Percentiles rank a stretch among this genome's conserved stretches.
phyloP scores from a whole-genome alignment of 2,329 filamentous ascomycete species.

The Alternaria longipes region DNA sequence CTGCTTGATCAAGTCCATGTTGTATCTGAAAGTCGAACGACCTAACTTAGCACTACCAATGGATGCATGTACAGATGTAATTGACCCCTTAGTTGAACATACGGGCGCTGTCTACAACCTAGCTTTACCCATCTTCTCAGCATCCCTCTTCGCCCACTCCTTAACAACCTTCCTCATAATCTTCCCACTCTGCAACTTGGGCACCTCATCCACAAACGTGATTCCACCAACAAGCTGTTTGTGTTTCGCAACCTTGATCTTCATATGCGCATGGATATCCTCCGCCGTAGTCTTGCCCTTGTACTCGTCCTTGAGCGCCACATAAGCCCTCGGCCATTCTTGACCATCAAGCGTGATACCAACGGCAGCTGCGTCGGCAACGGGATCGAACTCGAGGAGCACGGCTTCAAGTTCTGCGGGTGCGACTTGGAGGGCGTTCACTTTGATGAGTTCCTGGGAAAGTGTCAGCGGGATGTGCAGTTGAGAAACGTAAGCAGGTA shows the following conservation, averaged over 20 bases:
- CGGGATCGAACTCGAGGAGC: conserved; percentile 60
- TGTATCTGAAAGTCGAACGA: not conserved
- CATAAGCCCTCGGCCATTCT: conserved; percentile 64
- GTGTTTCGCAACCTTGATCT: conserved; percentile 60
- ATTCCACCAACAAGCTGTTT: conserved; percentile 63
- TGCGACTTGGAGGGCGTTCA: conserved; percentile 52
- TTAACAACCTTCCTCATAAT: conserved; percentile 65
- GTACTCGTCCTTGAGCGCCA: conserved; percentile 59
- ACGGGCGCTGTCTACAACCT: conserved; percentile 25
- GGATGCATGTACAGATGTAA: not conserved
- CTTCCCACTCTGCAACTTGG: conserved; percentile 67
- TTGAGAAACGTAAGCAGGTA: not conserved
- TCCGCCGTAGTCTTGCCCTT: conserved; percentile 45
- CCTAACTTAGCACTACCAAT: not conserved
- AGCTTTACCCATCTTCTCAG: conserved; percentile 44
- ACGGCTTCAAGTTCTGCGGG: conserved; percentile 59
- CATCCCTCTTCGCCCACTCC: conserved; percentile 66
- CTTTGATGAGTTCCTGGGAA: conserved; percentile 53
- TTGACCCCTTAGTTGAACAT: no score
- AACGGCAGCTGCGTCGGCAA: conserved; percentile 65
- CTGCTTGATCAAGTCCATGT: not conserved
- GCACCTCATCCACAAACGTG: conserved; percentile 65
- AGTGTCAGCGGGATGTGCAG: not conserved
- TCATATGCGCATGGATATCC: conserved; percentile 51
- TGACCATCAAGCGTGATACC: conserved; percentile 62